Conservation (phyloP, 2,329 filamentous ascomycete species). For the Calycina marina region DNA sequence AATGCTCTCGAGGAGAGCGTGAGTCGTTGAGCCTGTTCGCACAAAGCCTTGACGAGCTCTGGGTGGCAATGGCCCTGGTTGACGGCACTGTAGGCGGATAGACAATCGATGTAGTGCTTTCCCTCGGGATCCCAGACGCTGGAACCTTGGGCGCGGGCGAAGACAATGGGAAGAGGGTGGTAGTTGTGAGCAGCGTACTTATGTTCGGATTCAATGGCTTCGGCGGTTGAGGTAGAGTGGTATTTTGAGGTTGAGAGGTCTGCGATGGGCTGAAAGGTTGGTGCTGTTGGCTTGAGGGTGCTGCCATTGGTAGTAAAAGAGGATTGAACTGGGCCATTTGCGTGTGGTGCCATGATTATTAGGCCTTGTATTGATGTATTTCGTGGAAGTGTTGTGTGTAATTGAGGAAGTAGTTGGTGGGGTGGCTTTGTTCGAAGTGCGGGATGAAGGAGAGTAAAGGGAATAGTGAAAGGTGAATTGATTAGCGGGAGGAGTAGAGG, state of each 20-base stretch:
- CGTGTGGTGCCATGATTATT: constrained; percentile 42
- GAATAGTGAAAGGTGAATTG: no score
- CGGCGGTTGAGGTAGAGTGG: constrained; percentile 65
- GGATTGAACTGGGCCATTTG: constrained; percentile 26
- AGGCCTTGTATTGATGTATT: not conserved
- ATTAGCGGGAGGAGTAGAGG: no score
- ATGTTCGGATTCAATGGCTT: constrained; percentile 69
- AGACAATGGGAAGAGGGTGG: constrained; percentile 90
- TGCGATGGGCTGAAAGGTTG: constrained; percentile 19
- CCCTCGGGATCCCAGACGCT: constrained; percentile 96
- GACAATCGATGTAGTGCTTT: constrained; percentile 90
- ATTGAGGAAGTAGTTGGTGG: not conserved
- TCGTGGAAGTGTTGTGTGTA: not conserved
- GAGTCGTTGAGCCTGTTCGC: constrained; percentile 75
- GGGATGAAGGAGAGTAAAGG: not conserved
- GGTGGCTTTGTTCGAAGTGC: not conserved
- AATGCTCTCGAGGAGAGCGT: constrained; percentile 92
- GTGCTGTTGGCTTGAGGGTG: constrained; percentile 21
- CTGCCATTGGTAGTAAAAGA: constrained; percentile 24
- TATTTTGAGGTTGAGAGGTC: constrained; percentile 27
- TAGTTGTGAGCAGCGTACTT: constrained; percentile 95
- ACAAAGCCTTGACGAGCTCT: constrained; percentile 79
- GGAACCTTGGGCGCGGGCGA: constrained; percentile 69
- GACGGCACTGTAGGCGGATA: constrained; percentile 94
- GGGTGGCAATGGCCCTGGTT: constrained; percentile 98